Percentiles rank a stretch among this genome's conserved stretches.
phyloP scores from a whole-genome alignment of 768 basidiomycete genomes.

The Lactarius hengduanensis region DNA sequence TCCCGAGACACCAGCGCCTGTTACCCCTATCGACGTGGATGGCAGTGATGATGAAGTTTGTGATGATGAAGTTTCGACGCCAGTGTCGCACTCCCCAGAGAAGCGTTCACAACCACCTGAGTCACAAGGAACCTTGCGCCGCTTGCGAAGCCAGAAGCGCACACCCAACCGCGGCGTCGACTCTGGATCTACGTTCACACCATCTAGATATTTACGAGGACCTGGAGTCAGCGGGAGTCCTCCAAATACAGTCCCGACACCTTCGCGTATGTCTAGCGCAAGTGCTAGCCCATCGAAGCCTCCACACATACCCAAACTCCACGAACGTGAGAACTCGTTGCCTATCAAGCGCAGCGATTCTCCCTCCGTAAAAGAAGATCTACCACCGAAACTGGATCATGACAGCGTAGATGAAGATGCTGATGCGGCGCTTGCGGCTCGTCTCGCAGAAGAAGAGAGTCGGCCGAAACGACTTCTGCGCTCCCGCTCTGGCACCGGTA shows the following conservation, averaged over 20 bases:
- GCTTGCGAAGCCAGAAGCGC: slow-evolving; percentile 25
- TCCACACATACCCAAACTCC: slow-evolving; percentile 7
- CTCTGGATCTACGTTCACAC: slow-evolving; percentile 18
- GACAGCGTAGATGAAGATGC: slow-evolving; percentile 27
- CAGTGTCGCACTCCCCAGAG: slow-evolving; percentile 19
- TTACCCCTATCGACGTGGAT: slow-evolving; percentile 21
- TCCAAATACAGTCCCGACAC: slow-evolving; percentile 16
- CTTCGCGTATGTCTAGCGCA: slow-evolving; percentile 17
- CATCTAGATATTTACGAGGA: slow-evolving; percentile 23
- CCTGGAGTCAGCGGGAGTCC: slow-evolving; percentile 25
- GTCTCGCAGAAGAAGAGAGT: slow-evolving; percentile 35
- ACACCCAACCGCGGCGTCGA: not conserved
- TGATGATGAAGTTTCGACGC: slow-evolving; percentile 18
- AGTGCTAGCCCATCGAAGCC: slow-evolving; percentile 17
- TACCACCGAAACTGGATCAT: slow-evolving; percentile 21
- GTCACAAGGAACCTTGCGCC: slow-evolving; percentile 15
- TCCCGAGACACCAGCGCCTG: slow-evolving; percentile 26
- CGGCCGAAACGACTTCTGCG: slow-evolving; percentile 33
- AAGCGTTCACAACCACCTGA: slow-evolving; percentile 25
- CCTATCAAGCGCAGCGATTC: slow-evolving; percentile 5
- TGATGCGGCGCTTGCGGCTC: slow-evolving; percentile 33
- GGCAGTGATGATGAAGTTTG: slow-evolving; percentile 16
- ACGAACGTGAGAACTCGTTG: slow-evolving; percentile 4
- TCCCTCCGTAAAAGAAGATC: slow-evolving; percentile 30
- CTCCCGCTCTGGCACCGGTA: slow-evolving; percentile 34